Evolutionary conservation across 768 basidiomycete genomes (phyloP), one percentile per base, ranked within the genome.

Genomic region (Termitomyces sp.): DNA sequence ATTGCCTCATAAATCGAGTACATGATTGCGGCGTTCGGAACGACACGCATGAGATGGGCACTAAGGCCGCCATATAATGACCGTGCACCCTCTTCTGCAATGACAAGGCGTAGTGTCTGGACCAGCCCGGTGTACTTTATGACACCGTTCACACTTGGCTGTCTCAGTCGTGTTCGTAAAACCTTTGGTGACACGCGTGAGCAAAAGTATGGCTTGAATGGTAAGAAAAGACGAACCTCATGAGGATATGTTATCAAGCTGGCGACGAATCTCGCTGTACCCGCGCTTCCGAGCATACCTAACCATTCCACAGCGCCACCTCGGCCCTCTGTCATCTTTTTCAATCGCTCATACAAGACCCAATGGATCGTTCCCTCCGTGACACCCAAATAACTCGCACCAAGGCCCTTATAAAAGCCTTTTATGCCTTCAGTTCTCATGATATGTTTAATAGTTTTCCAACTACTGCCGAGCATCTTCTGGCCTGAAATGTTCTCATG

Each of bases 21-120:
- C 95, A 98, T 98, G 59, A 95, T 91, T 1, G 88, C 90, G 0
- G 96, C 95, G 63, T 99, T 99, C 7, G 96, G 95, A 3, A 99
- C 91, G 54, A 98, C 94, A 45, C 96, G 87, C 82, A 99, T 88
- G 55, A 99, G 78, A 68, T 98, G 96, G 0, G 96, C 94, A 50
- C 86, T 88, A 53, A 99, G 80, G 11, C 96, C 96, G 33, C 92
- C 89, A 63, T 99, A 98, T 18, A 98, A 68, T 4, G 89, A 84
- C 38, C 84, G 78, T 1, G 83, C 84, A 27, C 94, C 96, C 67
- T 99, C 96, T 67, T 99, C 96, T 4, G 82, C 83, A 40, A 96
- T 79, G 56, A 99, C 85, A 6, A 94, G 80, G 22, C 80, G 82
- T 38, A 98, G 71, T 0, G 95, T 95, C 66, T 97, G 95, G 53